Conservation (phyloP, 257 asterid species). For the Lycium barbarum region DNA sequence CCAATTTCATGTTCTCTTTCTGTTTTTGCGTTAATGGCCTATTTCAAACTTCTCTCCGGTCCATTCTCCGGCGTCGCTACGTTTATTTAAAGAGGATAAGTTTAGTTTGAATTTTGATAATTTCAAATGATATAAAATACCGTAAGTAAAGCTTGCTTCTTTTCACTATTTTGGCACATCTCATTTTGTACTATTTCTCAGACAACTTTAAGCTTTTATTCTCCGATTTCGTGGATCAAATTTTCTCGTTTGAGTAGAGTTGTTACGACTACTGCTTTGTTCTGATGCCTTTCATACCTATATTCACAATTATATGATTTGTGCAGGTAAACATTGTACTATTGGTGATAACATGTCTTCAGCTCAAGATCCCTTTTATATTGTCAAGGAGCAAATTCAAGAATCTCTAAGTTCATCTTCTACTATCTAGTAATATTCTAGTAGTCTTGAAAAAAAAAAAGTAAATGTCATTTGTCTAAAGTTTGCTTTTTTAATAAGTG, state of each 20-base stretch:
- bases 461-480: no score
- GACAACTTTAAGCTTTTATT: no score
- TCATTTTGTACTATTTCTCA: background rate
- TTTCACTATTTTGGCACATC: background rate
- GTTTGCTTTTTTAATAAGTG: no score
- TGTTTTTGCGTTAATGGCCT: no score
- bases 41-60: background rate
- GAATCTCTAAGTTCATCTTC: constrained; percentile 67
- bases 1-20: no score
- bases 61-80: background rate
- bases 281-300: no score
- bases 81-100: no score
- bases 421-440: background rate
- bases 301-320: background rate
- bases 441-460: no score
- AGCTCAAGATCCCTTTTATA: constrained; percentile 92
- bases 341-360: constrained; percentile 61
- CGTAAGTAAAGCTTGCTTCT: background rate
- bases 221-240: no score
- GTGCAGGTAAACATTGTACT: background rate
- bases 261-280: no score
- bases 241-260: no score
- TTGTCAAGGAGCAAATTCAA: constrained; percentile 93
- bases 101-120: background rate
- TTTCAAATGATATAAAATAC: background rate